Conservation (phyloP, 106 monocot genomes). For the Xerophyta viscosa region DNA sequence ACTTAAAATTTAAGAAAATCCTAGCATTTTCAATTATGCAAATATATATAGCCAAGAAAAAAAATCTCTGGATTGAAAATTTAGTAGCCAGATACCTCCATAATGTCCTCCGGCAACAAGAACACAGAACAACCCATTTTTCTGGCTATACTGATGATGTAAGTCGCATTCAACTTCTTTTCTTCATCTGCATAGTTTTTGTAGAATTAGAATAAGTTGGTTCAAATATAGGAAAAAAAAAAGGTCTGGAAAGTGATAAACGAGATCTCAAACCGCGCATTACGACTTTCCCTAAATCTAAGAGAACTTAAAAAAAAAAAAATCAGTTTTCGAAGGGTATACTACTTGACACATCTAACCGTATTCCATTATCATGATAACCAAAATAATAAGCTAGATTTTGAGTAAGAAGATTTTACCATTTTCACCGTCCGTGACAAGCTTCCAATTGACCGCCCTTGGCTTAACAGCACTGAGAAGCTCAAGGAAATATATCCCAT, state of each 20-base stretch:
- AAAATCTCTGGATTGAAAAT: background rate
- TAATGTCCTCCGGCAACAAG: conserved; percentile 45
- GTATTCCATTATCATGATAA: no score
- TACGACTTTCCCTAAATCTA: no score
- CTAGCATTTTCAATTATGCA: background rate
- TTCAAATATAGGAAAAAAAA: background rate
- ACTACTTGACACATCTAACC: no score
- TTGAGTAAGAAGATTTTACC: conserved; percentile 16
- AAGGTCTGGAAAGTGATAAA: background rate
- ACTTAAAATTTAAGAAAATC: no score
- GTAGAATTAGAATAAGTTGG: background rate
- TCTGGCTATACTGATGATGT: conserved; percentile 41
- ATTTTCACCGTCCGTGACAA: conserved; percentile 57
- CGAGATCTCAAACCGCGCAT: no score
- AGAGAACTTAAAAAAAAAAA: no score
- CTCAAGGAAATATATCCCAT: conserved; percentile 61
- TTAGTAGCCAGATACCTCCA: conserved; percentile 17
- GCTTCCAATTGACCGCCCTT: conserved; percentile 61
- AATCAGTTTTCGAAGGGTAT: no score
- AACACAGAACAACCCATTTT: conserved; percentile 44
- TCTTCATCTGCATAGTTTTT: conserved; percentile 22
- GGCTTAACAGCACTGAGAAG: conserved; percentile 59
- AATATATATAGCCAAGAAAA: background rate
- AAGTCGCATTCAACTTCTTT: conserved; percentile 44
- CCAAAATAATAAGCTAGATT: conserved; percentile 3